phyloP scores from a whole-genome alignment of 441 rosid species.

The Adansonia rubrostipa region DNA sequence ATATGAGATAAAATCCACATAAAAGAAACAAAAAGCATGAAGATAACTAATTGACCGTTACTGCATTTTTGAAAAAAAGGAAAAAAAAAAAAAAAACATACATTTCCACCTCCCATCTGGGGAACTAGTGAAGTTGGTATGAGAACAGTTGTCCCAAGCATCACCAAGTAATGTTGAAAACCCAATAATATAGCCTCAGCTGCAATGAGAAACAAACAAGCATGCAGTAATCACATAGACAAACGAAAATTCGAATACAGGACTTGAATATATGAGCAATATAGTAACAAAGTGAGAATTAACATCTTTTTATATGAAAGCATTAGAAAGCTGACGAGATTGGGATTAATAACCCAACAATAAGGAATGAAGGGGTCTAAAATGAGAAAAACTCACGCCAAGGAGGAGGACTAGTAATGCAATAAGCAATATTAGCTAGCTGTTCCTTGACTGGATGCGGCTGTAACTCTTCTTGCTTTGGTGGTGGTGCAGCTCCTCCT shows the following conservation, averaged over 20 bases:
- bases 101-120: slow-evolving; percentile 78
- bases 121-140: slow-evolving; percentile 65
- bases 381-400: slow-evolving; percentile 54
- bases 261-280: background rate
- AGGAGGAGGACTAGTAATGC: slow-evolving; percentile 77
- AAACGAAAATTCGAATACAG: slow-evolving; percentile 10
- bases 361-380: background rate
- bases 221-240: background rate
- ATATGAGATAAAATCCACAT: background rate
- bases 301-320: background rate
- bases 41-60: background rate
- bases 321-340: background rate
- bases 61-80: background rate
- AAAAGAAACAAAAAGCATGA: slow-evolving; percentile 11
- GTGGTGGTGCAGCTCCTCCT: slow-evolving; percentile 50
- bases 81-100: slow-evolving; percentile 25
- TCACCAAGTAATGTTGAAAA: slow-evolving; percentile 73
- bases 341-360: background rate
- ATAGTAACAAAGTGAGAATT: slow-evolving; percentile 9
- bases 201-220: slow-evolving; percentile 35
- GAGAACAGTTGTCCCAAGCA: slow-evolving; percentile 79
- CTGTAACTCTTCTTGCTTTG: slow-evolving; percentile 59
- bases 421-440: slow-evolving; percentile 57
- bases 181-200: slow-evolving; percentile 74
- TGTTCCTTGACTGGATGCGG: slow-evolving; percentile 73